Evolutionary conservation across 1,284 basidiomycete genomes (phyloP), one percentile per base, ranked within the genome.

Genomic region (Austropuccinia psidii): DNA sequence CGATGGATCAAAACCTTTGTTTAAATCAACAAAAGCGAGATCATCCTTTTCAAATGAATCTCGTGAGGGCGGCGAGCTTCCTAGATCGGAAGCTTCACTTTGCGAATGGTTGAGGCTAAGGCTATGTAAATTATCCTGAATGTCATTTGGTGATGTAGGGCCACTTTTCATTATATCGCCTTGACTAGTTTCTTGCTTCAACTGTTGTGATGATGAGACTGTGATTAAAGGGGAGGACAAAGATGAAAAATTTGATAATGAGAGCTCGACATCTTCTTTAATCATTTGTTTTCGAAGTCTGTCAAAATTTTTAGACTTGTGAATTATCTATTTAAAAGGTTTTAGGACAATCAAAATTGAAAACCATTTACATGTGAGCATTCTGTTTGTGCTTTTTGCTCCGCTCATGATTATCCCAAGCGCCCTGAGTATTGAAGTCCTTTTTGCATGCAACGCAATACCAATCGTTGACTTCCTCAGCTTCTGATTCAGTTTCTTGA

Each of bases 401-500:
- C 77, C 93, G 85, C 81, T 98, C 96, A 77, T 98, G 96, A 80
- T 94, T 98, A 77, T 88, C 85, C 92, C 94, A 98, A 19, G 93
- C 90, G 0, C 92, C 91, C 79, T 97, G 93, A 77, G 89, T 93
- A 78, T 89, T 85, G 81, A 98, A 98, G 0, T 85, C 85, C 83
- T 97, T 98, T 68, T 87, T 85, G 79, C 96, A 99, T 2, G 90
- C 95, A n/a, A 98, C 89, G 78, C 96, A 99, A 80, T 97, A 93
- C 86, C 91, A 94, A 39, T 78, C 77, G 49, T 76, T 76, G 6
- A 76, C 76, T 17, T 62, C 55, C 4, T 76, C 75, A 15, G 74
- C 77, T 24, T 77, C 77, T n/a, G 76, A 76, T 8, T 54, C n/a
- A 9, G 17, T 37, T 37, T 73, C 76, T 79, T 89, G 88, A 78